phyloP scores from a whole-genome alignment of 2,329 filamentous ascomycete species.

The Cytospora mali region DNA sequence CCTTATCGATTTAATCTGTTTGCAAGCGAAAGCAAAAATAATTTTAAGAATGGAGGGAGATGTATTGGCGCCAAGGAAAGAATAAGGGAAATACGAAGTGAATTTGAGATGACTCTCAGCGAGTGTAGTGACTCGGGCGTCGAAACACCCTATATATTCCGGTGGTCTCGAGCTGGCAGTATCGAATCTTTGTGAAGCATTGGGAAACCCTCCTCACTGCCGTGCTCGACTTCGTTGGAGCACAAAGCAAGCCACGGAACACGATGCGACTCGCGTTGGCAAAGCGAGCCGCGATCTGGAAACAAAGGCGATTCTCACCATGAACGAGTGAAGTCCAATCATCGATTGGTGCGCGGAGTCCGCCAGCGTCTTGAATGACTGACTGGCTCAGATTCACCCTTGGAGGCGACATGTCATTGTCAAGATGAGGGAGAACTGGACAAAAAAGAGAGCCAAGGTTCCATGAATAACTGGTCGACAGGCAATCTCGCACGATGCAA shows the following conservation, averaged over 20 bases:
- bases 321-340: conserved; percentile 9
- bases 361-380: conserved; percentile 9
- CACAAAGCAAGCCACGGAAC: conserved; percentile 14
- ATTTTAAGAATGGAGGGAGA: neutral
- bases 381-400: conserved; percentile 8
- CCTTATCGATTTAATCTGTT: neutral
- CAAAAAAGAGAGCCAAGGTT: conserved; percentile 3
- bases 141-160: conserved; percentile 15
- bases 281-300: conserved; percentile 13
- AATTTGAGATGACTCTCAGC: neutral
- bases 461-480: conserved; percentile 12
- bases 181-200: conserved; percentile 11
- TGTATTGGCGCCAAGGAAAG: neutral
- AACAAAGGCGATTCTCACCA: neutral
- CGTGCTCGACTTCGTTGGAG: conserved; percentile 1
- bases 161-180: neutral
- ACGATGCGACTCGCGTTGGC: neutral
- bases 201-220: neutral
- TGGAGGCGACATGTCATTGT: neutral
- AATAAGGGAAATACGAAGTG: neutral
- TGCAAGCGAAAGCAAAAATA: neutral
- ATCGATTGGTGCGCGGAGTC: conserved; percentile 6
- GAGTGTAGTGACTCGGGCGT: conserved; percentile 4
- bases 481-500: conserved; percentile 11
- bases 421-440: conserved; percentile 1